Base-by-base conservation (phyloP, 2,329 filamentous ascomycete species). In the Colletotrichum sp. region DNA sequence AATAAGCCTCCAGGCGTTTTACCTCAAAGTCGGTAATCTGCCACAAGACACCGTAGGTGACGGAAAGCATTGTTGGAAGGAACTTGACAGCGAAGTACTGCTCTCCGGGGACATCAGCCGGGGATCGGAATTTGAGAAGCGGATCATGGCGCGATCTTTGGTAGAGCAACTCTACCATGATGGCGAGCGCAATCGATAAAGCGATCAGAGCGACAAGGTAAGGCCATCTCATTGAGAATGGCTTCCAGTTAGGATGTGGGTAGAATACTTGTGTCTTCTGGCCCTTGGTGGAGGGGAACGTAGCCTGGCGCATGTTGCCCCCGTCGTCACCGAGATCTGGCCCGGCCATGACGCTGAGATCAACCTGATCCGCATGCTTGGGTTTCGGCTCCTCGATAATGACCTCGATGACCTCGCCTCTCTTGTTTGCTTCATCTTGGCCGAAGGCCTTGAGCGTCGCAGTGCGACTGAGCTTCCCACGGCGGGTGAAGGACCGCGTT, bases 1-100 rank as follows among this genome's bases (percentile, higher is more conserved):
- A 92, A 79, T 91, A 94, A 0, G 92, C 90, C 81, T 94, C 92
- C 32, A 93, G 83, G n/a, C 92, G 88, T 80, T 90, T 91, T 4
- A 94, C 91, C 78, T 93, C 92, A 75, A 92, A 92, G 82, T 93
- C 92, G 48, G 90, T 91, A 15, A 92, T 87, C 82, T 93, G 92
- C 92, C 92, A 94, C 52, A 93, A 81, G 16, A 94, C 90, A 63
- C 92, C 92, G 80, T 90, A 94, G 0, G 87, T 84, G 57, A 93
- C 92, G 34, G 91, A 89, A 5, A 92, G 85, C 4, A 93, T 83
- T 0, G 91, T 93, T 3, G 92, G 92, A 12, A 89, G 82, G 80
- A 93, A 94, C 81, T 93, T 93, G 84, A 93, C 87, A 28, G 88
- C 86, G 79, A 94, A 92, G 81, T 93, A 94, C 4, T 87, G 80